phyloP scores from a whole-genome alignment of 2,329 filamentous ascomycete species.

The Sporothrix phasma region DNA sequence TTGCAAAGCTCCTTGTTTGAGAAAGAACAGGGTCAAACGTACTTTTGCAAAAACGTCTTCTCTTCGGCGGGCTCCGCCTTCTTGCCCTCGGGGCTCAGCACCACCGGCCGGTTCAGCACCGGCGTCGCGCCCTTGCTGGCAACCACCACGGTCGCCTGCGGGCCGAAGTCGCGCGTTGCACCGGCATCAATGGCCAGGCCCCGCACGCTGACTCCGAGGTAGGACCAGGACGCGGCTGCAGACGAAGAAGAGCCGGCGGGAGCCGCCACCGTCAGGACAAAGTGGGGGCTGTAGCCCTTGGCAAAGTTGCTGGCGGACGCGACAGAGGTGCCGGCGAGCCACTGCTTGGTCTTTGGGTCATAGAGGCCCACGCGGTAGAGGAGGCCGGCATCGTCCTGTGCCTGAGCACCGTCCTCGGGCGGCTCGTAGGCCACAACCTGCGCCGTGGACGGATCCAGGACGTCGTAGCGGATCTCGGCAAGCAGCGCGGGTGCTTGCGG shows the following conservation, averaged over 20 bases:
- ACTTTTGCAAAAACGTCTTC: conserved; percentile 59
- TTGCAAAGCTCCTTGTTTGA: too few relatives aligned
- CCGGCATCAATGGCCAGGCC: conserved; percentile 54
- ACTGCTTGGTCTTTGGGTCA: conserved; percentile 36
- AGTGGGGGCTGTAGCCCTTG: conserved; percentile 50
- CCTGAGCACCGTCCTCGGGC: conserved; percentile 31
- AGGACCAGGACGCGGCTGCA: conserved; percentile 21
- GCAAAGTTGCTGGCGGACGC: conserved; percentile 47
- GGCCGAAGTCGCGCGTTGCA: conserved; percentile 54
- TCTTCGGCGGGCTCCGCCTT: conserved; percentile 43
- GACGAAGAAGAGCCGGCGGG: not conserved
- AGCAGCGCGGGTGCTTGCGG: conserved; percentile 32
- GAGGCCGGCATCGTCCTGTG: conserved; percentile 32
- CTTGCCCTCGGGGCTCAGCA: conserved; percentile 50
- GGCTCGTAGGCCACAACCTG: conserved; percentile 46
- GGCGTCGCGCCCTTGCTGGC: conserved; percentile 43
- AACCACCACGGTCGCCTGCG: conserved; percentile 43
- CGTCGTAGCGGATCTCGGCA: conserved; percentile 47
- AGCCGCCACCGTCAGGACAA: conserved; percentile 42
- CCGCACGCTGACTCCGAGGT: conserved; percentile 40
- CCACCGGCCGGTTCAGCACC: conserved; percentile 53
- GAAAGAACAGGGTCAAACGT: not conserved
- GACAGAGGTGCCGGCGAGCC: conserved; percentile 47
- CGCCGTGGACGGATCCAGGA: conserved; percentile 31
- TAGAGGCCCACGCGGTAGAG: conserved; percentile 51